phyloP scores from a whole-genome alignment of 257 asterid species.

The Lantana camara region DNA sequence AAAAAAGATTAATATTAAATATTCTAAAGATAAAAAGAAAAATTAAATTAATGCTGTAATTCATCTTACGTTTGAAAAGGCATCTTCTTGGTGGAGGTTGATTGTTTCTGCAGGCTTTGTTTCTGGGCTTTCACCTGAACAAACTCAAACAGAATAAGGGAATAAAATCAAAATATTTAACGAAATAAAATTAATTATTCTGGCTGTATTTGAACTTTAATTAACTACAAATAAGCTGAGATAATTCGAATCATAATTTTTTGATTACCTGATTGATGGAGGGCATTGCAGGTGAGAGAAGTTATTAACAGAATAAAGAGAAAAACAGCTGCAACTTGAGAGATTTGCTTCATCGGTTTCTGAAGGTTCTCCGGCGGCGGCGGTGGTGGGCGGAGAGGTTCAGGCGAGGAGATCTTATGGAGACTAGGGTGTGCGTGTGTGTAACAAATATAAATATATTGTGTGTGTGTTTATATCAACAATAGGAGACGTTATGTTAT shows the following conservation, averaged over 20 bases:
- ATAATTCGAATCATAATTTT: background rate
- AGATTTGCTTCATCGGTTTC: slow-evolving; percentile 3
- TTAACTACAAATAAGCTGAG: background rate
- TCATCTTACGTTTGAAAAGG: slow-evolving; percentile 38
- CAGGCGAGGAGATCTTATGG: no score
- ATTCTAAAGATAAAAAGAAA: no score
- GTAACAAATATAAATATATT: no score
- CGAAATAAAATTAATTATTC: no score
- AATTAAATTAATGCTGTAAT: background rate
- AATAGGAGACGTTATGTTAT: no score
- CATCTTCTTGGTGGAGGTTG: slow-evolving; percentile 25
- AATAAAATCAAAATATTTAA: no score
- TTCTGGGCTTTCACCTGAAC: slow-evolving; percentile 9
- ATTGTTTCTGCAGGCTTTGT: background rate
- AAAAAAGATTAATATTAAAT: no score
- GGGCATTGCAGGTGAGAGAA: slow-evolving; percentile 12
- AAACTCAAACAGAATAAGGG: background rate
- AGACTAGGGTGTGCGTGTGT: no score
- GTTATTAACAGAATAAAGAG: slow-evolving; percentile 17
- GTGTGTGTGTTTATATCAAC: no score
- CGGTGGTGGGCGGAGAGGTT: background rate
- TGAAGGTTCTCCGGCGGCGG: background rate
- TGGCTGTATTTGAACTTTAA: no score
- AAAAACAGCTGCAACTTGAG: background rate
- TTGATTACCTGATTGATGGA: slow-evolving; percentile 8